A percentile compares a stretch with the other conserved stretches of the same genome.
Evolutionary conservation across 441 rosid species (phyloP).

Genomic region (Bruguiera hainesii): DNA sequence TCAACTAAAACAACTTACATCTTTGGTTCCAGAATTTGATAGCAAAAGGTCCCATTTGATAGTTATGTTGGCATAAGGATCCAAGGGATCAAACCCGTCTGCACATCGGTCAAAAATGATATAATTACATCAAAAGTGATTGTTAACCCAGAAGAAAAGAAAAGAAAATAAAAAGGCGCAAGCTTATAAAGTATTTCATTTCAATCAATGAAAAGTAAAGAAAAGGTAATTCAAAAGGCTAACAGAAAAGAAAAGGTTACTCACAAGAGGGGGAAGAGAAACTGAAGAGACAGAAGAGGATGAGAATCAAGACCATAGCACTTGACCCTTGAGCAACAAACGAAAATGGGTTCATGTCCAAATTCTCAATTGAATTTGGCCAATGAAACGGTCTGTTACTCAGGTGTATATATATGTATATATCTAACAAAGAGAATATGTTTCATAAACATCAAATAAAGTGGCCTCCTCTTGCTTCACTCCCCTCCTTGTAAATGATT

Average conservation of each 20-base stretch:
- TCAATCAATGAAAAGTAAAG: neutral
- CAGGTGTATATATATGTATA: no score
- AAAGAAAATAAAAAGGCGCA: neutral
- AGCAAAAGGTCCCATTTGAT: slow-evolving; percentile 77
- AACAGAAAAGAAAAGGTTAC: slow-evolving; percentile 3
- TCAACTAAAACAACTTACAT: slow-evolving; percentile 23
- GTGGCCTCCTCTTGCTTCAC: no score
- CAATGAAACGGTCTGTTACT: no score
- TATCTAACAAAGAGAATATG: no score
- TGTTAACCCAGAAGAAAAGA: neutral
- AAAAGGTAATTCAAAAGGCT: neutral
- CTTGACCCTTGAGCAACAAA: slow-evolving; percentile 27
- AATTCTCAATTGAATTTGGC: neutral
- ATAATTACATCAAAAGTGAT: neutral
- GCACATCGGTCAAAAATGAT: slow-evolving; percentile 18
- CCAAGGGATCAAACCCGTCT: slow-evolving; percentile 86
- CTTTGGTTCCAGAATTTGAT: slow-evolving; percentile 25
- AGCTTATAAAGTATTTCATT: neutral
- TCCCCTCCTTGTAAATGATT: no score
- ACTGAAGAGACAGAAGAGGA: slow-evolving; percentile 27
- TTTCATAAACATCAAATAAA: no score
- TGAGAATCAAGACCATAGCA: slow-evolving; percentile 23
- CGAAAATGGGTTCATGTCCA: slow-evolving; percentile 10
- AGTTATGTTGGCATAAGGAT: slow-evolving; percentile 68
- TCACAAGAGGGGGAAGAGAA: slow-evolving; percentile 35